Percentiles rank a stretch among this genome's conserved stretches.
Evolutionary conservation across 805 yeast species (phyloP).

Genomic region (Candida railenensis): DNA sequence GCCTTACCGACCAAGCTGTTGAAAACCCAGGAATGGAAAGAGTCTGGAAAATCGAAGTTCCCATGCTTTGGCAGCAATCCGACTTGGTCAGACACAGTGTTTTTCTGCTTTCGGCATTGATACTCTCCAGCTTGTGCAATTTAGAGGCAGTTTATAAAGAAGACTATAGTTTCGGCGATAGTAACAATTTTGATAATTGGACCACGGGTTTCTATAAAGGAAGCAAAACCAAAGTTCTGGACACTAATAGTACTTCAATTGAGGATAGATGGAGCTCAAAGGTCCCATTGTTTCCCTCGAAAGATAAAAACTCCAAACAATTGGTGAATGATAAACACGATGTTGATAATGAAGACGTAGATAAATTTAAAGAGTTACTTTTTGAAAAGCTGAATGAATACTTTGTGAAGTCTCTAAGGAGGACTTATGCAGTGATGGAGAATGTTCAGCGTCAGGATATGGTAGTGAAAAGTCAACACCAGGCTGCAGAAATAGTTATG

Average conservation of each 20-base stretch:
- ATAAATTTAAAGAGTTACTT: slow-evolving; percentile 2
- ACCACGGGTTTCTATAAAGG: too few relatives aligned
- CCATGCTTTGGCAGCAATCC: slow-evolving; percentile 15
- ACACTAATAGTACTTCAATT: background rate
- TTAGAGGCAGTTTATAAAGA: background rate
- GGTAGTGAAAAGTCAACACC: background rate
- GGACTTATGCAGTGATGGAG: background rate
- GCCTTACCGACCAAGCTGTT: slow-evolving; percentile 4
- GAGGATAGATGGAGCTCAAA: too few relatives aligned
- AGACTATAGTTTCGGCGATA: background rate
- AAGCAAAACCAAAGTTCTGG: background rate
- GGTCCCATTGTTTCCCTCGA: too few relatives aligned
- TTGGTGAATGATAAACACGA: background rate
- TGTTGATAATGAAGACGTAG: background rate
- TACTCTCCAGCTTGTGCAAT: slow-evolving; percentile 16
- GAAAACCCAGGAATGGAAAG: background rate
- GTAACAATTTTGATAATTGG: background rate
- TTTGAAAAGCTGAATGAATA: background rate
- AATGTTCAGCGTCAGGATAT: background rate
- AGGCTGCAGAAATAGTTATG: slow-evolving; percentile 14
- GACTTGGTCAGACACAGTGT: slow-evolving; percentile 17
- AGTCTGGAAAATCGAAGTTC: slow-evolving; percentile 16
- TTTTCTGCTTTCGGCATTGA: slow-evolving; percentile 16
- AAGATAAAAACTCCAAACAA: too few relatives aligned
- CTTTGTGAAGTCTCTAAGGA: background rate